phyloP scores from a whole-genome alignment of 805 yeast genomes.

The Zygosaccharomyces siamensis region DNA sequence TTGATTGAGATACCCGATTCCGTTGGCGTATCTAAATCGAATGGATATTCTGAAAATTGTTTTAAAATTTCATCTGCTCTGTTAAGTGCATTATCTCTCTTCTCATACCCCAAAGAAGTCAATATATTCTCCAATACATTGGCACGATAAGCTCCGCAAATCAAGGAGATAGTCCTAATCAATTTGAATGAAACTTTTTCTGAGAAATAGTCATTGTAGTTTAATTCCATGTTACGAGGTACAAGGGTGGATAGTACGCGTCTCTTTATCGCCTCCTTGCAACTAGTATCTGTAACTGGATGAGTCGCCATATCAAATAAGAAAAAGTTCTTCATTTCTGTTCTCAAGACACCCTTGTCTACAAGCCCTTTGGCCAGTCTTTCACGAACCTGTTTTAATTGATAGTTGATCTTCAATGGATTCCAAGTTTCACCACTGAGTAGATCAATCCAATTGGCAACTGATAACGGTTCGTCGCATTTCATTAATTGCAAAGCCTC shows the following conservation, averaged over 20 bases:
- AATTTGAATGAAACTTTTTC: conserved; percentile 59
- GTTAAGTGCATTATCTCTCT: conserved; percentile 85
- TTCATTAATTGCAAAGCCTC: conserved; percentile 91
- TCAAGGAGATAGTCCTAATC: conserved; percentile 75
- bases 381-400: conserved; percentile 94
- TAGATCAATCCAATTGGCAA: conserved; percentile 89
- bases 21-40: conserved; percentile 49
- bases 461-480: conserved; percentile 72
- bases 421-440: conserved; percentile 97
- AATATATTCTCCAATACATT: conserved; percentile 91
- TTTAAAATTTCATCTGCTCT: conserved; percentile 88
- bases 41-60: conserved; percentile 84
- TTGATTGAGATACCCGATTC: conserved; percentile 70
- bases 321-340: conserved; percentile 91
- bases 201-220: conserved; percentile 62
- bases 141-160: conserved; percentile 90
- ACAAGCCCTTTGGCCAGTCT: conserved; percentile 94
- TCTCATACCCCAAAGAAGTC: conserved; percentile 70
- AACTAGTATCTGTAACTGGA: conserved; percentile 80
- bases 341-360: conserved; percentile 92
- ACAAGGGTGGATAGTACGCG: conserved; percentile 69
- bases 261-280: conserved; percentile 75
- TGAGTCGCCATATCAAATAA: conserved; percentile 98
- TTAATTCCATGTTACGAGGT: conserved; percentile 59
- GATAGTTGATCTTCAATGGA: conserved; percentile 87